Evolutionary conservation across 2,329 filamentous ascomycete genomes (phyloP), one percentile per base, ranked within the genome.

Genomic region (Acrodontium crateriforme): DNA sequence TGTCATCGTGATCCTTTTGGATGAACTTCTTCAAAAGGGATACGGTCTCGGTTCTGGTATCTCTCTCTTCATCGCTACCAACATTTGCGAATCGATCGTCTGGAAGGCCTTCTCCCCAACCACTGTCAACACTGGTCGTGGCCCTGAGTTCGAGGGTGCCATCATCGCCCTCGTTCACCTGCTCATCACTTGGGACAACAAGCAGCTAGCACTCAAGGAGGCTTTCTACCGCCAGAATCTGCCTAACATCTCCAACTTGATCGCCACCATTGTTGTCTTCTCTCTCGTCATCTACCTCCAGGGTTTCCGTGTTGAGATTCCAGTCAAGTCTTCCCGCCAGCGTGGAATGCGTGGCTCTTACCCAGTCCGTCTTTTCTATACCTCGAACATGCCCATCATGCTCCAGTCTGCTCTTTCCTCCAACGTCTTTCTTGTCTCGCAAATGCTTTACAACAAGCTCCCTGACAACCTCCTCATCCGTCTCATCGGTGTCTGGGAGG

Each of bases 371-470:
- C 81, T 98, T 35, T 98, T 98, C 75, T 98, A 98, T 69, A 98
- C 89, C 55, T 94, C 85, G 59, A 98, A 98, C 78, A 98, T 98
- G 91, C 89, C 89, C 55, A 98, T 98, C 65, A 98, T 98, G 89
- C 72, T 98, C 58, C 91, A 98, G 69, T 95, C 87, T 25, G 89
- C 89, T 46, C 74, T 98, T 45, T 93, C 83, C 44, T 94, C 87
- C 70, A 98, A 98, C 71, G 74, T 98, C 63, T 98, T 98, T 76
- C 69, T 98, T 41, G 84, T 98, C 65, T 89, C 80, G 56, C 89
- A 98, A 70, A 95, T 95, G 85, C 75, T 98, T 44, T 95, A 92
- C 75, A 92, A 82, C 39, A 85, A 87, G 59, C 95, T 98, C 71
- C 89, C 84, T 25, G 89, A 98, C 66, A 98, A 98, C 71, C 78